Percentiles rank a stretch among this genome's conserved stretches.
These are phyloP conservation scores for Orbilia quercus DNA, from an alignment of 2,329 filamentous ascomycete genomes.

Conservation along the genomic window DNA sequence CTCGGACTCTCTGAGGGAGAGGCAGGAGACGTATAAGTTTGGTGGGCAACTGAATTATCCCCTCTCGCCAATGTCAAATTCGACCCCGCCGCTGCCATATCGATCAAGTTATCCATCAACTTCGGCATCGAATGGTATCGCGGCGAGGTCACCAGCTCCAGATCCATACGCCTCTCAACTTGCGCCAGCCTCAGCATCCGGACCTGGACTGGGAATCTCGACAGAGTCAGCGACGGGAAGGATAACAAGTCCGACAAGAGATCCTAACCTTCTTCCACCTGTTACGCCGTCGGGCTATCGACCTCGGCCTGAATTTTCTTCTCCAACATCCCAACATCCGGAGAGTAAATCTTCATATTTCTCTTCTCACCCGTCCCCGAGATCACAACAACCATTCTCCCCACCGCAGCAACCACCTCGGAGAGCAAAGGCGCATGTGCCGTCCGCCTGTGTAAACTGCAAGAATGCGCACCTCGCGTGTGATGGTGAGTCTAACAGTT, in stretches of 20 bases:
- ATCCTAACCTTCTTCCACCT: constrained; percentile 29
- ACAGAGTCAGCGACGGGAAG: constrained; percentile 55
- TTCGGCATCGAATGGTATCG: constrained; percentile 56
- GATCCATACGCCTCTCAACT: constrained; percentile 33
- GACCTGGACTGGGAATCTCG: constrained; percentile 34
- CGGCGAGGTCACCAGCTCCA: constrained; percentile 55
- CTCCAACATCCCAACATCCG: constrained; percentile 56
- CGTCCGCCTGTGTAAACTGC: constrained; percentile 85
- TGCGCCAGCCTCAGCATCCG: constrained; percentile 23
- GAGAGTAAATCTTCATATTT: constrained; percentile 59
- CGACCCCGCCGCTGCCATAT: constrained; percentile 65
- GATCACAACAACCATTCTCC: constrained; percentile 68
- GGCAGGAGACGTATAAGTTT: constrained; percentile 52
- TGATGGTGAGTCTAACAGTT: constrained; percentile 62
- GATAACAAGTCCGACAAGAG: constrained; percentile 50
- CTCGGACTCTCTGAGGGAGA: constrained; percentile 51
- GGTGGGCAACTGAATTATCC: constrained; percentile 66
- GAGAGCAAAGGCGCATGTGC: constrained; percentile 82
- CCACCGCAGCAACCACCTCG: constrained; percentile 68
- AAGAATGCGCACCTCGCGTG: constrained; percentile 81
- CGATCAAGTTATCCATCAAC: constrained; percentile 57
- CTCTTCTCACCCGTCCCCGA: constrained; percentile 48
- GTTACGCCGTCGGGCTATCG: constrained; percentile 51
- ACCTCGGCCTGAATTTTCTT: constrained; percentile 48
- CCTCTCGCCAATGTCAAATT: constrained; percentile 80